Evolutionary conservation across 176 grass and related monocot species (phyloP).

Genomic region (Bromus sterilis): DNA sequence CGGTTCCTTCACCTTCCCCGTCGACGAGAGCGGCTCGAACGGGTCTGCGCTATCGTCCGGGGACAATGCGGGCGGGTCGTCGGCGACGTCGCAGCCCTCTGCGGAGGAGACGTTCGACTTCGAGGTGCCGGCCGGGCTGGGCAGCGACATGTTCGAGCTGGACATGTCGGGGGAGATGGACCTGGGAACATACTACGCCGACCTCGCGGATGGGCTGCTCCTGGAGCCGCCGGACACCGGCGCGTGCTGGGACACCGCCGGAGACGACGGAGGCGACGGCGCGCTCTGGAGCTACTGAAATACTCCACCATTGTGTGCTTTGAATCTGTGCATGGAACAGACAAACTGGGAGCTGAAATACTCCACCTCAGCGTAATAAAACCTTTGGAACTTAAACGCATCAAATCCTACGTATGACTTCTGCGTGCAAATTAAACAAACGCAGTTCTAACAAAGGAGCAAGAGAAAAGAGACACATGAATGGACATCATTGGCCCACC

Average conservation of each 20-base stretch:
- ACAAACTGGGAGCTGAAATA: too few relatives aligned
- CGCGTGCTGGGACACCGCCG: conserved; percentile 16
- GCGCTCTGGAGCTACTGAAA: conserved; percentile 42
- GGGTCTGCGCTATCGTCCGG: background rate
- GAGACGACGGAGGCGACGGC: background rate
- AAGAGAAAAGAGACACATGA: too few relatives aligned
- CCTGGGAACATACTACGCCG: conserved; percentile 26
- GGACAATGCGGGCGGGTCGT: background rate
- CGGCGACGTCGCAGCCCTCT: background rate
- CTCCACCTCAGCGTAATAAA: too few relatives aligned
- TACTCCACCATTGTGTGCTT: too few relatives aligned
- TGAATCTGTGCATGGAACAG: too few relatives aligned
- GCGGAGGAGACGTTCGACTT: too few relatives aligned
- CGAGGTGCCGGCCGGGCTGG: background rate
- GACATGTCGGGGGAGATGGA: conserved; percentile 33
- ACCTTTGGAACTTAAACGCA: too few relatives aligned
- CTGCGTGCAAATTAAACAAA: too few relatives aligned
- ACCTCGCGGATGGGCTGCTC: conserved; percentile 45
- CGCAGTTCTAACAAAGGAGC: too few relatives aligned
- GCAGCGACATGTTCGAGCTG: conserved; percentile 5
- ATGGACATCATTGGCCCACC: too few relatives aligned
- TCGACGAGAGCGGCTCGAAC: background rate
- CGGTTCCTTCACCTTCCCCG: background rate
- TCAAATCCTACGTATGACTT: too few relatives aligned
- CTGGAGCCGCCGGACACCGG: conserved; percentile 19